These are phyloP conservation scores for Mucor sp. DNA, from an alignment of 371 early-diverging fungal species.

Conservation along the genomic window DNA sequence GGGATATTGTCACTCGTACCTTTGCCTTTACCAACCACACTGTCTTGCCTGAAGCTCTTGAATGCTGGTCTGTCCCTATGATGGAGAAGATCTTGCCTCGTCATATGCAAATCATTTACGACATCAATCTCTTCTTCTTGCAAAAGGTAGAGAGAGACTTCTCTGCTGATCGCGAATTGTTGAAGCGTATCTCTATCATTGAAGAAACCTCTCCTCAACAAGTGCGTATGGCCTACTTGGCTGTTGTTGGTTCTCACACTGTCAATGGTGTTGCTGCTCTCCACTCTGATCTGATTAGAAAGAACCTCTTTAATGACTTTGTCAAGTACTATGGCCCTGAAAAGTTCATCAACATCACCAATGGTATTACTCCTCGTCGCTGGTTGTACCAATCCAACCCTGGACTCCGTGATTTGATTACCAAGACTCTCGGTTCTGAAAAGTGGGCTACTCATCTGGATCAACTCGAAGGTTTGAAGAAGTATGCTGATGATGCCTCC, in stretches of 20 bases:
- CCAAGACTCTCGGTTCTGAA: conserved; percentile 69
- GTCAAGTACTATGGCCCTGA: conserved; percentile 79
- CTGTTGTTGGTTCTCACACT: conserved; percentile 77
- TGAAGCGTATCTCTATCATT: conserved; percentile 87
- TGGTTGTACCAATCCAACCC: conserved; percentile 96
- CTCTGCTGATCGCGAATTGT: conserved; percentile 85
- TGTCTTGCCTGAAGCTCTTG: conserved; percentile 93
- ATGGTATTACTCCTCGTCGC: conserved; percentile 90
- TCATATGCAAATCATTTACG: conserved; percentile 93
- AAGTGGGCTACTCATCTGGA: conserved; percentile 70
- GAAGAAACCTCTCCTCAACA: conserved; percentile 87
- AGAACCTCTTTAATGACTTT: conserved; percentile 84
- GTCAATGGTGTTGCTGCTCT: conserved; percentile 94
- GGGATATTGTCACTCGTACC: conserved; percentile 85
- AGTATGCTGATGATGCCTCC: conserved; percentile 56
- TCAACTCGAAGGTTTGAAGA: conserved; percentile 61
- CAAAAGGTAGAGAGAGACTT: conserved; percentile 82
- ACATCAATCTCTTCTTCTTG: conserved; percentile 94
- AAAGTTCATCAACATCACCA: conserved; percentile 91
- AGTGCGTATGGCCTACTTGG: conserved; percentile 83
- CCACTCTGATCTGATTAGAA: conserved; percentile 87
- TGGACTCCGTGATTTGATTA: conserved; percentile 74
- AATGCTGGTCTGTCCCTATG: conserved; percentile 93
- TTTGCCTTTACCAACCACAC: conserved; percentile 97
- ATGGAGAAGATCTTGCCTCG: conserved; percentile 85